Evolutionary conservation across 352 stramenopile species (phyloP).

Genomic region (Nannochloropsis limnetica): DNA sequence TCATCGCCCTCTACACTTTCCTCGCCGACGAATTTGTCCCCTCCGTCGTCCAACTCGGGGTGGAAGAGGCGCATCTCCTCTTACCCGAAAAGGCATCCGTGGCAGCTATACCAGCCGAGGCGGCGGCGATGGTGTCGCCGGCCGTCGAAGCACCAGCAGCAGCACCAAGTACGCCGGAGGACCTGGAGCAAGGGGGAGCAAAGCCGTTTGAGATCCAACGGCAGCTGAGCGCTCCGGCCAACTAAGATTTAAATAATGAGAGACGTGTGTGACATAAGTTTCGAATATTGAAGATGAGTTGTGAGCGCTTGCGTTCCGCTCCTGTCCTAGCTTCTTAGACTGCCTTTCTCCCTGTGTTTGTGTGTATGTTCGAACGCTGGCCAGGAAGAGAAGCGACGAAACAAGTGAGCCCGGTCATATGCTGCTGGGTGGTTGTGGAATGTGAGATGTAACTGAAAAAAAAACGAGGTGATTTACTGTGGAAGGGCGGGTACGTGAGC

Average conservation of each 20-base stretch:
- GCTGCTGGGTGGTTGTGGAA: too few species aligned
- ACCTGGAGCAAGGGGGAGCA: neutral
- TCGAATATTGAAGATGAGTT: too few species aligned
- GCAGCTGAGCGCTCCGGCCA: neutral
- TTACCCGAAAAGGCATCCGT: neutral
- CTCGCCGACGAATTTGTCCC: neutral
- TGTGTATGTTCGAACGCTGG: too few species aligned
- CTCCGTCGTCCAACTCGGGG: neutral
- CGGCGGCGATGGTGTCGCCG: neutral
- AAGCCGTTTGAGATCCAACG: neutral
- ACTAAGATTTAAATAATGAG: neutral
- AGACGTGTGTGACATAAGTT: too few species aligned
- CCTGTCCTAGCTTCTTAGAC: too few species aligned
- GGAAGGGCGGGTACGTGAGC: neutral
- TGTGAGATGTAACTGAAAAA: too few species aligned
- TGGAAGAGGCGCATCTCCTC: neutral
- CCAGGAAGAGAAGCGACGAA: too few species aligned
- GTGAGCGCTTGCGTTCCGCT: too few species aligned
- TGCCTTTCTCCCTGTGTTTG: too few species aligned
- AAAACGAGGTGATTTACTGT: too few species aligned
- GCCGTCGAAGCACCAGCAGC: neutral
- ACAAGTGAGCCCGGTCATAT: too few species aligned
- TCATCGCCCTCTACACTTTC: constrained; percentile 12
- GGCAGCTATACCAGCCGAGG: neutral
- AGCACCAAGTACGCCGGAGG: neutral